These are phyloP conservation scores for Botrytis medusae DNA, from an alignment of 2,329 filamentous ascomycete species.

Conservation along the genomic window DNA sequence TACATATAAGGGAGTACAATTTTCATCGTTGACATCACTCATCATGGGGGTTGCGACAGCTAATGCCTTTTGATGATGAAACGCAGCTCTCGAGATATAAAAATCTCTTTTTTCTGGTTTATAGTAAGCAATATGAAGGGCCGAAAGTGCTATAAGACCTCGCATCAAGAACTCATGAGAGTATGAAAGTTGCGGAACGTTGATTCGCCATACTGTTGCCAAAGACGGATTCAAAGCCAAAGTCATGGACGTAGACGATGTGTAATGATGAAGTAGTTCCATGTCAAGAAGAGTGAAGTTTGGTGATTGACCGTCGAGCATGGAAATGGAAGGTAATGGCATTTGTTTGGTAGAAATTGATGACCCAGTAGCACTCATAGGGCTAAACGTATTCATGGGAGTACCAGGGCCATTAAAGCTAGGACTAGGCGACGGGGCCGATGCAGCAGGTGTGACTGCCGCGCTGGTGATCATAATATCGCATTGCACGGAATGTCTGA, in stretches of 20 bases:
- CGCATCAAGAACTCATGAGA: slow-evolving; percentile 50
- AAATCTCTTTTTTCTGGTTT: slow-evolving; percentile 42
- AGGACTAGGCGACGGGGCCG: not conserved
- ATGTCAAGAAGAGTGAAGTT: slow-evolving; percentile 44
- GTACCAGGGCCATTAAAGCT: not conserved
- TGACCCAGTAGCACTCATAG: slow-evolving; percentile 2
- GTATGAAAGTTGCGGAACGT: slow-evolving; percentile 49
- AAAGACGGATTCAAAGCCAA: slow-evolving; percentile 45
- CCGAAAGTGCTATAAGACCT: slow-evolving; percentile 50
- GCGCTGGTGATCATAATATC: slow-evolving; percentile 29
- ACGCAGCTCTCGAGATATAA: slow-evolving; percentile 44
- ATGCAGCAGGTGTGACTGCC: slow-evolving; percentile 6
- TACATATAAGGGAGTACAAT: slow-evolving; percentile 42
- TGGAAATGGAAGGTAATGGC: slow-evolving; percentile 11
- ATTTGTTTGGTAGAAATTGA: not conserved
- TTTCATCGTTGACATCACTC: slow-evolving; percentile 39
- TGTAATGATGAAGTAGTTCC: slow-evolving; percentile 55
- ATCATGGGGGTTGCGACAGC: slow-evolving; percentile 40
- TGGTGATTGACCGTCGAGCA: not conserved
- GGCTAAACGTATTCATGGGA: slow-evolving; percentile 12
- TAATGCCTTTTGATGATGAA: slow-evolving; percentile 41
- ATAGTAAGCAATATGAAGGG: slow-evolving; percentile 49
- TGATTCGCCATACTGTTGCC: slow-evolving; percentile 49
- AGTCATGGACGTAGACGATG: slow-evolving; percentile 50
- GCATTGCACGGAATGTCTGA: slow-evolving; percentile 44